Conservation (phyloP, 2,329 filamentous ascomycete species). For the Hypoxylon sp. region DNA sequence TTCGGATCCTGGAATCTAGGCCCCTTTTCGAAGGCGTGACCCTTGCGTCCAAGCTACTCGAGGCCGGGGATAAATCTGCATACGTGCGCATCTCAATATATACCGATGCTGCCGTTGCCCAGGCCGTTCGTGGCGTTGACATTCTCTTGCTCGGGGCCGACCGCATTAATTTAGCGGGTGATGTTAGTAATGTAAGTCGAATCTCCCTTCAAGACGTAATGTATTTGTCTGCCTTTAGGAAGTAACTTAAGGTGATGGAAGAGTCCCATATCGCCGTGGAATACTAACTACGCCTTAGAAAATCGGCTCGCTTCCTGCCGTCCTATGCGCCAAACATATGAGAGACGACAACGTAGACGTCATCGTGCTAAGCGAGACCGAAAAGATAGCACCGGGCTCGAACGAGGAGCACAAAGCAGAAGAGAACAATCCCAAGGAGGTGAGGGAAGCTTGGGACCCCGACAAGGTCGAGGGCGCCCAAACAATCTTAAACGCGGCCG, state of each 20-base stretch:
- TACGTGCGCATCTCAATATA: conserved; percentile 59
- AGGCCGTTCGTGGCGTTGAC: conserved; percentile 64
- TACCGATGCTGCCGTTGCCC: conserved; percentile 69
- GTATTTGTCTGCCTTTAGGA: neutral
- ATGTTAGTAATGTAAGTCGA: conserved; percentile 66
- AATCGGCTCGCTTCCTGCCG: conserved; percentile 70
- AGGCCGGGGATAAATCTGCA: conserved; percentile 26
- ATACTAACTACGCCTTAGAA: conserved; percentile 55
- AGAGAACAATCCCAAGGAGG: conserved; percentile 64
- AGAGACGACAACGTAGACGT: conserved; percentile 59
- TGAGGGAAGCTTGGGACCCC: conserved; percentile 61
- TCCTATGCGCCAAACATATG: conserved; percentile 68
- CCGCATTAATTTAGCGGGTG: conserved; percentile 66
- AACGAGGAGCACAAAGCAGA: conserved; percentile 60
- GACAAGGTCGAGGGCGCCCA: conserved; percentile 40
- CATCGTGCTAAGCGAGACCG: conserved; percentile 68
- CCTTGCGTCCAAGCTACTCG: conserved; percentile 59
- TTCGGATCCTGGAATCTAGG: conserved; percentile 74
- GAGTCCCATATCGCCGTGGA: neutral
- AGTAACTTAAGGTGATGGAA: neutral
- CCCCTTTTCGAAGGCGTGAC: conserved; percentile 74
- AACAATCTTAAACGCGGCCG: conserved; percentile 25
- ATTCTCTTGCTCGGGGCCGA: conserved; percentile 74
- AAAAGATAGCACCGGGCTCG: conserved; percentile 67
- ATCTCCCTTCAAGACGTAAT: neutral